Evolutionary conservation across 2,329 filamentous ascomycete genomes (phyloP), one percentile per base, ranked within the genome.

Genomic region (Pseudopithomyces chartarum): DNA sequence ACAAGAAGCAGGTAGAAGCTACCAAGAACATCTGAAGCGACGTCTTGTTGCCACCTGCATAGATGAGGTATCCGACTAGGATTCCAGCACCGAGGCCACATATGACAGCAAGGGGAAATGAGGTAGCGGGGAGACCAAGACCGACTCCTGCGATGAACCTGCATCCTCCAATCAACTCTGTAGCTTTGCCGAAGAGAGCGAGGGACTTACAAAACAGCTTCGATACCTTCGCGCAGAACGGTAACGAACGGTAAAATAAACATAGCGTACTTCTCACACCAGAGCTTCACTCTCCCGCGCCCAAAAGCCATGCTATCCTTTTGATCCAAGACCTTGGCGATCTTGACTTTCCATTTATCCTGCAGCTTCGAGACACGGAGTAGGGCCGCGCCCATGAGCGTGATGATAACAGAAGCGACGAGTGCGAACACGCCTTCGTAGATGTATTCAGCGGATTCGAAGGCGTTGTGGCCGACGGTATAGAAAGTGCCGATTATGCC

Each of bases 241-340:
- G 92, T 96, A 71, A 96, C 83, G 76, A 96, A 96, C 1, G 92
- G 92, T 53, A 96, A 80, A 44, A 91, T 76, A 73, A 96, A 95
- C 89, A 96, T 91, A 69, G 88, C 86, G 70, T 96, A 95, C 74
- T 90, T 92, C 74, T 93, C 88, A 19, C 82, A 76, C 78, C 85
- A 90, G 54, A 79, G 77, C 76, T 89, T 89, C 60, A 92, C 76
- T 4, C 77, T 78, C 4, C 73, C 77, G 15, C 73, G 74, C 2
- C 73, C 67, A 11, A 74, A 74, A 12, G 71, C 72, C 34, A 63
- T 70, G 6, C 70, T 71, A 15, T 84, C 79, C 15, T 82, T 79
- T 11, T 82, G 72, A 63, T 90, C 86, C 29, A 95, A 77, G 2
- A 90, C 86, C 66, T 85, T 85, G 17, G 88, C 85, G 22, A 96